A percentile compares a stretch with the other conserved stretches of the same genome.
Conservation (phyloP, 768 basidiomycete genomes). For the Trichaptum fuscoviolaceum region DNA sequence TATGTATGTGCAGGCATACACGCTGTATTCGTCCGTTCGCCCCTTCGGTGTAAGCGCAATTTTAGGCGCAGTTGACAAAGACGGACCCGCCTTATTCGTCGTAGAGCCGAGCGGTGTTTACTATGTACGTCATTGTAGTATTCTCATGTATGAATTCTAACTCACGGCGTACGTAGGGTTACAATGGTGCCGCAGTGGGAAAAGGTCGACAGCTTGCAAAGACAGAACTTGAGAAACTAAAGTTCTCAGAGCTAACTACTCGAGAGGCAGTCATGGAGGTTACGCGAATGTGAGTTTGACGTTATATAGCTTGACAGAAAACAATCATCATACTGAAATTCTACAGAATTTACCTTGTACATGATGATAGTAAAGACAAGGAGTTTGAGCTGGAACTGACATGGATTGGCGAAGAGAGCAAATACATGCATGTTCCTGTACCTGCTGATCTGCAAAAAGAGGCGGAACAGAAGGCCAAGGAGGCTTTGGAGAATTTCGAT, state of each 20-base stretch:
- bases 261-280: conserved; percentile 89
- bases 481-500: conserved; percentile 67
- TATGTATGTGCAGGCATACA: conserved; percentile 91
- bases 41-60: conserved; percentile 96
- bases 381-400: conserved; percentile 98
- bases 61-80: conserved; percentile 83
- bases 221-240: conserved; percentile 96
- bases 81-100: conserved; percentile 80
- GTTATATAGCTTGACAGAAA: conserved; percentile 10
- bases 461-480: conserved; percentile 85
- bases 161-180: conserved; percentile 53
- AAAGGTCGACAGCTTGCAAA: conserved; percentile 98
- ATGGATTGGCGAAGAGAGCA: conserved; percentile 88
- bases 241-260: conserved; percentile 71
- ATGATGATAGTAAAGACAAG: conserved; percentile 97
- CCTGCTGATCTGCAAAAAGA: conserved; percentile 81
- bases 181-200: conserved; percentile 93
- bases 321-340: conserved; percentile 5
- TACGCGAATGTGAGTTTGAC: conserved; percentile 78
- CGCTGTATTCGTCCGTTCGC: conserved; percentile 94
- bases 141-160: not conserved
- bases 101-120: conserved; percentile 94
- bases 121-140: conserved; percentile 49
- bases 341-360: conserved; percentile 88
- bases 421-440: conserved; percentile 73